These are phyloP conservation scores for Arachnomyces sp. DNA, from an alignment of 2,329 filamentous ascomycete species.

Conservation along the genomic window DNA sequence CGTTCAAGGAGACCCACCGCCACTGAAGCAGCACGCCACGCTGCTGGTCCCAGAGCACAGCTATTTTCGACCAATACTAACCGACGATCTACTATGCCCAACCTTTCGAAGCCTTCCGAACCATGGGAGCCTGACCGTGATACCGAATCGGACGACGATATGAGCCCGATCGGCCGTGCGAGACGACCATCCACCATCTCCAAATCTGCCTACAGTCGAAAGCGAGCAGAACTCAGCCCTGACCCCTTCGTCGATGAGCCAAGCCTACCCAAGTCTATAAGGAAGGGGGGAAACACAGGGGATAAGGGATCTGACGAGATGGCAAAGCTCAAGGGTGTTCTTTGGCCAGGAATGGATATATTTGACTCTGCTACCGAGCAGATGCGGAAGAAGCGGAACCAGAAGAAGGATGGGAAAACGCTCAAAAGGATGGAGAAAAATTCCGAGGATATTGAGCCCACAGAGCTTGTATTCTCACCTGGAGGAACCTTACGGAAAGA, in stretches of 20 bases:
- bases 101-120: background rate
- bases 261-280: conserved; percentile 12
- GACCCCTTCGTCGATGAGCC: conserved; percentile 16
- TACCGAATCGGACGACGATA: conserved; percentile 10
- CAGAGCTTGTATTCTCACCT: conserved; percentile 40
- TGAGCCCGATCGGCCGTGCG: conserved; percentile 10
- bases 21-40: background rate
- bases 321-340: conserved; percentile 38
- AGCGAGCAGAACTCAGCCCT: conserved; percentile 8
- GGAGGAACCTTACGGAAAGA: conserved; percentile 35
- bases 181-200: background rate
- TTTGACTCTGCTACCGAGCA: conserved; percentile 44
- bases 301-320: conserved; percentile 24
- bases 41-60: conserved; percentile 5
- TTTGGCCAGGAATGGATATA: conserved; percentile 45
- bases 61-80: conserved; percentile 7
- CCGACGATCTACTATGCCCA: background rate
- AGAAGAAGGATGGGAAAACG: conserved; percentile 41
- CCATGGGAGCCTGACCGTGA: conserved; percentile 9
- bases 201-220: too few species aligned
- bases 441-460: conserved; percentile 37
- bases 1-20: background rate
- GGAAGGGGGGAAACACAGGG: conserved; percentile 14
- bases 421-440: conserved; percentile 39
- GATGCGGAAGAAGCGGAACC: conserved; percentile 42